Percentiles rank a stretch among this genome's conserved stretches.
phyloP scores from a whole-genome alignment of 768 basidiomycete species.

The Auricularia cornea region DNA sequence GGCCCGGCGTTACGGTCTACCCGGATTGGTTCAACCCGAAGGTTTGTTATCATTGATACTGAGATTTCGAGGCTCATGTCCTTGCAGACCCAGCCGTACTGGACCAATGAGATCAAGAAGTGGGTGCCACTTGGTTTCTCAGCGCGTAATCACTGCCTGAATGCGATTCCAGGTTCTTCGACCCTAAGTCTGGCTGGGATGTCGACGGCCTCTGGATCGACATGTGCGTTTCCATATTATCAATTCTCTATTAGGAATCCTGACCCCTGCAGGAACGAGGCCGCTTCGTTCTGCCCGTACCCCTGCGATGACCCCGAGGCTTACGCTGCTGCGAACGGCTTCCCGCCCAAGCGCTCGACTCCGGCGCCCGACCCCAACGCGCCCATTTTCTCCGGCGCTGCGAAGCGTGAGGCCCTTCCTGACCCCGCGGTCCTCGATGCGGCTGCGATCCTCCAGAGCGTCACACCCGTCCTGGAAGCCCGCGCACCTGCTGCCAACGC shows the following conservation, averaged over 20 bases:
- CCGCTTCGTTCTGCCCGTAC: constrained; percentile 54
- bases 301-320: constrained; percentile 54
- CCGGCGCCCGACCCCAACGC: constrained; percentile 44
- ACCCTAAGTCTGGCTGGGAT: constrained; percentile 43
- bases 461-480: background rate
- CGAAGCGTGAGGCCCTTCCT: background rate
- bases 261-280: constrained; percentile 56
- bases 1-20: constrained; percentile 54
- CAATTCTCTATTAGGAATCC: background rate
- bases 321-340: constrained; percentile 41
- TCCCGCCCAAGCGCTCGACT: constrained; percentile 46
- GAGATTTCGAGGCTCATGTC: too few relatives aligned
- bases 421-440: constrained; percentile 20
- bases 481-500: background rate
- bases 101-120: constrained; percentile 50
- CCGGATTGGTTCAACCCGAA: constrained; percentile 61
- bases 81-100: constrained; percentile 17
- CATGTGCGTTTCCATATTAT: background rate
- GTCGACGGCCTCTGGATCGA: constrained; percentile 65
- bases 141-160: too few relatives aligned
- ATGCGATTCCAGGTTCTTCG: constrained; percentile 34
- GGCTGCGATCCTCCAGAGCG: background rate
- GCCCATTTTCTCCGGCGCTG: constrained; percentile 38
- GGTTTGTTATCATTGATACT: constrained; percentile 28
- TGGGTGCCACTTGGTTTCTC: too few relatives aligned